A percentile compares a stretch with the other conserved stretches of the same genome.
Conservation (phyloP, 2,329 filamentous ascomycete species). For the Aschersonia sp. region DNA sequence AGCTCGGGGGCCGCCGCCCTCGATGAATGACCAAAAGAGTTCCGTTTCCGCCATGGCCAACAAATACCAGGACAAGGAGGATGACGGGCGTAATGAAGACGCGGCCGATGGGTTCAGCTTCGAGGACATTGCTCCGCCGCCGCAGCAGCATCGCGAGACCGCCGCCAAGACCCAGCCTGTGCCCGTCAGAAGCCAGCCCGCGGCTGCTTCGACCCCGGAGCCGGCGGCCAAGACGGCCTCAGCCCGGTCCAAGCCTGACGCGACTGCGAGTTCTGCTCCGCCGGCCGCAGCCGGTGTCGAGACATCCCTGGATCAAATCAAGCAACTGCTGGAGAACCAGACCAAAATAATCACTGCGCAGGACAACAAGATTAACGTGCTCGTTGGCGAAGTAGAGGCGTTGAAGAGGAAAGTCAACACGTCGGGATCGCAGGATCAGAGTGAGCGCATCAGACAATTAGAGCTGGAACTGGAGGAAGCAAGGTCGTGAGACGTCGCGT, state of each 20-base stretch:
- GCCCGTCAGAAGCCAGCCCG: slow-evolving; percentile 13
- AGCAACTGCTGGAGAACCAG: slow-evolving; percentile 61
- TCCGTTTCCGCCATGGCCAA: slow-evolving; percentile 76
- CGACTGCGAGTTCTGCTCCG: slow-evolving; percentile 7
- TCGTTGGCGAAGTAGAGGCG: slow-evolving; percentile 62
- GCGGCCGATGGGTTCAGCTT: slow-evolving; percentile 66
- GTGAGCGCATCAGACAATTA: slow-evolving; percentile 51
- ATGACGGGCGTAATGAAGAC: slow-evolving; percentile 36
- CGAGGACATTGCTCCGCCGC: slow-evolving; percentile 49
- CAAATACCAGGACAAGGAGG: slow-evolving; percentile 69
- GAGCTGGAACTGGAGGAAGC: slow-evolving; percentile 54
- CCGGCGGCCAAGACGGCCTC: slow-evolving; percentile 13
- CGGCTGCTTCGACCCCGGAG: slow-evolving; percentile 15
- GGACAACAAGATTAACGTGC: slow-evolving; percentile 55
- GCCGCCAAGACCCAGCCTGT: slow-evolving; percentile 27
- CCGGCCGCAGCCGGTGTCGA: slow-evolving; percentile 31
- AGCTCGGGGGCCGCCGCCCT: slow-evolving; percentile 39
- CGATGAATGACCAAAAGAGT: slow-evolving; percentile 70
- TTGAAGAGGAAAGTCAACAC: slow-evolving; percentile 61
- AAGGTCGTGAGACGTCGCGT: slow-evolving; percentile 28
- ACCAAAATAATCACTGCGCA: slow-evolving; percentile 65
- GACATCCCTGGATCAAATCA: slow-evolving; percentile 61
- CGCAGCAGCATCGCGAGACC: slow-evolving; percentile 4
- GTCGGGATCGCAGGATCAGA: slow-evolving; percentile 41
- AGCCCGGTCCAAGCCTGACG: slow-evolving; percentile 10